Percentiles rank a stretch among this genome's conserved stretches.
phyloP scores from a whole-genome alignment of 495 filamentous ascomycete genomes.

The Penicillium parvum region DNA sequence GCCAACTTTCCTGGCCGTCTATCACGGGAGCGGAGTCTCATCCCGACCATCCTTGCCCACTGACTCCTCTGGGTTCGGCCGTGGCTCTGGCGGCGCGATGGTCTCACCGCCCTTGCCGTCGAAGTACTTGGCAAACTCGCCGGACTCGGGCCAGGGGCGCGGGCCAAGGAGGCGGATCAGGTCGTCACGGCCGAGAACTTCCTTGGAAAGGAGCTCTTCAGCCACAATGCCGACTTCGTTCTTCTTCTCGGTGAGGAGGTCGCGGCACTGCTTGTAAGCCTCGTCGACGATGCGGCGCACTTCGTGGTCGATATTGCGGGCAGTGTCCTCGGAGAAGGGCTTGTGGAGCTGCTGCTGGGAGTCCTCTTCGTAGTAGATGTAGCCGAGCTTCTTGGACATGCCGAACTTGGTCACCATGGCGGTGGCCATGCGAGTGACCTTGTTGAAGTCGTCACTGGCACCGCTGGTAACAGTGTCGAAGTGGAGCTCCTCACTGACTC shows the following conservation, averaged over 20 bases:
- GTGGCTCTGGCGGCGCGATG: constrained; percentile 56
- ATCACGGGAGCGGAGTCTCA: constrained; percentile 40
- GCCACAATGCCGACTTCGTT: constrained; percentile 82
- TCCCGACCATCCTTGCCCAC: constrained; percentile 42
- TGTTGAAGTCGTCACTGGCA: constrained; percentile 96
- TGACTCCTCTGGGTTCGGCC: constrained; percentile 25
- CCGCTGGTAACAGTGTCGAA: constrained; percentile 94
- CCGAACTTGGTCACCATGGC: constrained; percentile 98
- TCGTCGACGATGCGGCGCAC: constrained; percentile 85
- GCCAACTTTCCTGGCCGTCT: constrained; percentile 19
- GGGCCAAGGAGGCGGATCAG: constrained; percentile 82
- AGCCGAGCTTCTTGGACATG: constrained; percentile 91
- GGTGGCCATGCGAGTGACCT: constrained; percentile 92
- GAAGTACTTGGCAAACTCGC: constrained; percentile 94
- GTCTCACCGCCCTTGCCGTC: constrained; percentile 44
- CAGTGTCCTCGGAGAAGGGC: constrained; percentile 92
- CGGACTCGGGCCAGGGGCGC: constrained; percentile 73
- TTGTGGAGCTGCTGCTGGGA: constrained; percentile 76
- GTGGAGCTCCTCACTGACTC: constrained; percentile 91
- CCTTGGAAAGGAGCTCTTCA: constrained; percentile 88
- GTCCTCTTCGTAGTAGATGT: constrained; percentile 84
- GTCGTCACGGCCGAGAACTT: constrained; percentile 86
- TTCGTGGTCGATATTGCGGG: constrained; percentile 83
- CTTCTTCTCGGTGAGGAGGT: constrained; percentile 80
- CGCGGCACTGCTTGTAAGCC: constrained; percentile 85